Conservation (phyloP, 257 asterid species). For the Solanum piurae region DNA sequence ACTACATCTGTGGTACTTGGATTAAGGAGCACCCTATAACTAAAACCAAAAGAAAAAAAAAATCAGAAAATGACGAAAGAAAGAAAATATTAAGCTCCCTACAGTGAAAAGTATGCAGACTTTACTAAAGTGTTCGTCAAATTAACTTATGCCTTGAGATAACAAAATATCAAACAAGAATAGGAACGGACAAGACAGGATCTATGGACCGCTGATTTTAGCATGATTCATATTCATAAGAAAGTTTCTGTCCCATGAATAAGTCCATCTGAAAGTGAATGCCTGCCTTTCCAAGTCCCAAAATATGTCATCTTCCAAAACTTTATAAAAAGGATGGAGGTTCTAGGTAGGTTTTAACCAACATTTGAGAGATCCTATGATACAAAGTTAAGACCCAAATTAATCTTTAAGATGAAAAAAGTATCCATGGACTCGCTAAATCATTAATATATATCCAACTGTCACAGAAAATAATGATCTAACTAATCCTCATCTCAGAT, state of each 20-base stretch:
- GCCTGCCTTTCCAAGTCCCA: not conserved
- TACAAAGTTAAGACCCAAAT: not conserved
- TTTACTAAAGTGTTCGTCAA: not conserved
- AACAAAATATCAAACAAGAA: not conserved
- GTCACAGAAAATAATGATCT: not conserved
- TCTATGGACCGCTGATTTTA: not conserved
- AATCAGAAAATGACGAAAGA: not conserved
- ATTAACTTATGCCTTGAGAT: not conserved
- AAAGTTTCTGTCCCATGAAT: not conserved
- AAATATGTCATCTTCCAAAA: not conserved
- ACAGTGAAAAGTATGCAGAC: not conserved
- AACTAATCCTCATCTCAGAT: not conserved
- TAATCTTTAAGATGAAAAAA: not conserved
- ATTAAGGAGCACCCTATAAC: constrained; percentile 84
- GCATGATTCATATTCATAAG: not conserved
- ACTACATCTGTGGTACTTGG: constrained; percentile 99
- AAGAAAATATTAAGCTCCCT: not conserved
- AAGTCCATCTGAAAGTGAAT: not conserved
- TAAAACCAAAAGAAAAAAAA: not conserved
- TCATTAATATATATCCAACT: not conserved
- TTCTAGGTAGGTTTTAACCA: not conserved
- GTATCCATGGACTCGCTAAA: not conserved
- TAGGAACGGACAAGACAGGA: not conserved
- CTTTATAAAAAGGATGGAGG: not conserved
- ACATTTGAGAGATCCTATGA: not conserved